Evolutionary conservation across 2,329 filamentous ascomycete species (phyloP).

Genomic region (Cytospora piceae): DNA sequence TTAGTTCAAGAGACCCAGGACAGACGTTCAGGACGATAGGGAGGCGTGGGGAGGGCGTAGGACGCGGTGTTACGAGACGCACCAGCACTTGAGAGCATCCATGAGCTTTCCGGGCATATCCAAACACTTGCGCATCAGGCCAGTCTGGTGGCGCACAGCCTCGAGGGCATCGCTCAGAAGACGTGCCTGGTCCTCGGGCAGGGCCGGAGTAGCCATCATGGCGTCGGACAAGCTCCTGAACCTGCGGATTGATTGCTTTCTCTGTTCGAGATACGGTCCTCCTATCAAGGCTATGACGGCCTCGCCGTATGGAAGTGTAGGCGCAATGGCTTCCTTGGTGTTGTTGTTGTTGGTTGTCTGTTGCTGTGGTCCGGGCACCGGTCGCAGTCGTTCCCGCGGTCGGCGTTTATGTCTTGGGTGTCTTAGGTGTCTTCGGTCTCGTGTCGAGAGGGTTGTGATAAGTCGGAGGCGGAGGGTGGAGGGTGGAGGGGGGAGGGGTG

Average conservation of each 20-base stretch:
- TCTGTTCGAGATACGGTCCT: slow-evolving; percentile 23
- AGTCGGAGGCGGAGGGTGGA: too few species aligned
- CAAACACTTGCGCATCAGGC: slow-evolving; percentile 95
- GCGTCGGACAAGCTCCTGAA: slow-evolving; percentile 19
- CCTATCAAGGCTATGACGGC: slow-evolving; percentile 25
- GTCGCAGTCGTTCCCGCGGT: slow-evolving; percentile 6
- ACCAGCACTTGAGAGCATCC: slow-evolving; percentile 99
- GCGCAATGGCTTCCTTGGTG: slow-evolving; percentile 22
- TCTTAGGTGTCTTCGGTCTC: too few species aligned
- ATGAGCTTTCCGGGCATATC: slow-evolving; percentile 98
- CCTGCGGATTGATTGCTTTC: slow-evolving; percentile 21
- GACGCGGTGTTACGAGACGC: slow-evolving; percentile 44
- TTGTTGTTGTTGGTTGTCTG: neutral
- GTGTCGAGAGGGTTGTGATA: too few species aligned
- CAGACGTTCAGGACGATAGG: neutral
- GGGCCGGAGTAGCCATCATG: slow-evolving; percentile 58
- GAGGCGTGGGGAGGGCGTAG: slow-evolving; percentile 20
- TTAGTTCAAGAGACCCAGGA: neutral
- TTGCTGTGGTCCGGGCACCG: slow-evolving; percentile 11
- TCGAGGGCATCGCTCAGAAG: slow-evolving; percentile 96
- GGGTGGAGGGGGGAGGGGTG: too few species aligned
- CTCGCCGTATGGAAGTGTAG: slow-evolving; percentile 23
- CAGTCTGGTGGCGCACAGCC: slow-evolving; percentile 95
- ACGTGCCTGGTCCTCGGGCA: slow-evolving; percentile 81
- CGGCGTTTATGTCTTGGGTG: neutral